Evolutionary conservation across 768 basidiomycete genomes (phyloP), one percentile per base, ranked within the genome.

Genomic region (Boletus edulis): DNA sequence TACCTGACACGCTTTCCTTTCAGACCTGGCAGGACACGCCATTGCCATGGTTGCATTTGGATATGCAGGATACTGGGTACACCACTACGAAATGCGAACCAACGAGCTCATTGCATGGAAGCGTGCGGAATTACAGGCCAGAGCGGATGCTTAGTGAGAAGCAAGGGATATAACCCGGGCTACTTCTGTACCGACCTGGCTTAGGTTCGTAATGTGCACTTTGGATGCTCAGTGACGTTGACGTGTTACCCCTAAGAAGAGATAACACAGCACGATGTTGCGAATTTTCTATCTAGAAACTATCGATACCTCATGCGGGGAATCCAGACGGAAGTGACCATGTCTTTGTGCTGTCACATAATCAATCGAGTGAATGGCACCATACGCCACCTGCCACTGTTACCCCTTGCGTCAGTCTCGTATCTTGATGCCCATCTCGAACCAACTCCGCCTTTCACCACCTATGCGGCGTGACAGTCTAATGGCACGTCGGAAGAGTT

Each of bases 21-120:
- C 64, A 94, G 91, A 93, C 77, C 81, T 85, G 4, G 79, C 78
- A 20, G 90, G 84, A 27, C 91, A 93, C 63, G 70, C 80, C 44
- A 71, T 89, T 58, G 78, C 87, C 31, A 86, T 88, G 78, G 82
- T 69, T 35, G 80, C 75, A 1, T 93, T 90, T 65, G 89, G 87
- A 2, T 84, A 78, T 63, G 76, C 74, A 12, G 91, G 91, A 38
- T 93, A 93, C 75, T 87, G 80, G 80, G 85, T 81, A 18, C 82
- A 87, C 65, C 69, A 71, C 37, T 87, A 86, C 80, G 88, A 91
- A 62, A 59, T 75, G 48, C 76, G 82, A n/a, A 80, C 86, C 2
- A 77, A 70, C 9, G 83, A 79, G 49, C 72, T 91, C 18, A 72
- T 92, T 20, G 79, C 79, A 31, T 75, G 81, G 70, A 89, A 86